Conservation (phyloP, 345 rosid species). For the Brassica carinata region DNA sequence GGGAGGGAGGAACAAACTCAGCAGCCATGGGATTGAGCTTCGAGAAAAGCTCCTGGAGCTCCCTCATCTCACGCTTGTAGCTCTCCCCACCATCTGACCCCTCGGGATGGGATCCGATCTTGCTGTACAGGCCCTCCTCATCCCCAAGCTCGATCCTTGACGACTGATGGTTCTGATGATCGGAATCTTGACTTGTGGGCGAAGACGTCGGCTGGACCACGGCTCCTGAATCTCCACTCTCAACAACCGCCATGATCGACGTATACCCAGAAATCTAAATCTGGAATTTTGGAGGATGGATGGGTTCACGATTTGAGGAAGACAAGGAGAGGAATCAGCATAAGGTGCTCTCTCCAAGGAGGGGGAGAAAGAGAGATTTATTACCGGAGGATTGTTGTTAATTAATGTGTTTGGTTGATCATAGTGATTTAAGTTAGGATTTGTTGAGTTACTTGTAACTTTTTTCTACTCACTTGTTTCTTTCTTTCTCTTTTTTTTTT, state of each 20-base stretch:
- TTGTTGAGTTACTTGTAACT: constrained; percentile 21
- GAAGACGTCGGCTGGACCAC: constrained; percentile 42
- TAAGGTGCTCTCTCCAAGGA: constrained; percentile 37
- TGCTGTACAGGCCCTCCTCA: constrained; percentile 43
- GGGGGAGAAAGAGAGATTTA: background rate
- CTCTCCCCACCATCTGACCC: constrained; percentile 52
- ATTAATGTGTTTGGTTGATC: constrained; percentile 26
- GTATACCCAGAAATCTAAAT: constrained; percentile 9
- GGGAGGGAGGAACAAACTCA: constrained; percentile 91
- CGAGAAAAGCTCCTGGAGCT: constrained; percentile 85
- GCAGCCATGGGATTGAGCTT: constrained; percentile 96
- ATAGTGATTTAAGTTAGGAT: constrained; percentile 30
- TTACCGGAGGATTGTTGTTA: constrained; percentile 21
- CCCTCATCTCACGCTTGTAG: constrained; percentile 67
- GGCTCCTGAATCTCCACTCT: constrained; percentile 45
- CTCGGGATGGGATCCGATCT: constrained; percentile 45
- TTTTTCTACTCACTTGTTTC: background rate
- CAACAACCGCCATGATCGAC: constrained; percentile 69
- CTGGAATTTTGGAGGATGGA: background rate
- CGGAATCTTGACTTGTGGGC: constrained; percentile 47
- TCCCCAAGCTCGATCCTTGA: constrained; percentile 40
- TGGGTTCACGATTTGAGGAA: constrained; percentile 32
- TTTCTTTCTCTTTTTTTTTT: background rate
- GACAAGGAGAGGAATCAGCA: constrained; percentile 39
- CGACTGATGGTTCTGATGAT: constrained; percentile 46